These are phyloP conservation scores for Stentor coeruleus DNA, from an alignment of 73 alveolate species.

Conservation along the genomic window DNA sequence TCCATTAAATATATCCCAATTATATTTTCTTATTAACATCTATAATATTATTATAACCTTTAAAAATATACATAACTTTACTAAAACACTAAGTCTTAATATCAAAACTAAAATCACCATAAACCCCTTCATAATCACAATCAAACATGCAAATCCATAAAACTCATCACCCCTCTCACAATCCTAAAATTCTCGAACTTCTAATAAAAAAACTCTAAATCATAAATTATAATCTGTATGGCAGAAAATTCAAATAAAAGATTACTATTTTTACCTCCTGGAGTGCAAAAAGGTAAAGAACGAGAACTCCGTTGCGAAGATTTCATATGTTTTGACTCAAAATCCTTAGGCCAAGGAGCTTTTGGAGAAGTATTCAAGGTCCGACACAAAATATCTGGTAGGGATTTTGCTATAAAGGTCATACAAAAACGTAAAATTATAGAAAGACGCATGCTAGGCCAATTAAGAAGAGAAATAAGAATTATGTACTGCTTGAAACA, in stretches of 20 bases:
- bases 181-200: too few relatives aligned
- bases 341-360: slow-evolving; percentile 70
- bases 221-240: background rate
- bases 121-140: too few relatives aligned
- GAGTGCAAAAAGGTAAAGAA: slow-evolving; percentile 26
- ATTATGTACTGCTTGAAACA: slow-evolving; percentile 65
- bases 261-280: background rate
- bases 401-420: slow-evolving; percentile 73
- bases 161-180: too few relatives aligned
- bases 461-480: slow-evolving; percentile 63
- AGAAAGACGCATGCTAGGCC: slow-evolving; percentile 44
- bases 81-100: too few relatives aligned
- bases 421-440: slow-evolving; percentile 72
- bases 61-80: too few relatives aligned
- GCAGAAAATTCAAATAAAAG: background rate
- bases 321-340: slow-evolving; percentile 3
- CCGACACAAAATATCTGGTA: slow-evolving; percentile 64
- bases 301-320: background rate
- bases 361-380: slow-evolving; percentile 79
- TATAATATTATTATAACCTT: too few relatives aligned
- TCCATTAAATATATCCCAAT: too few relatives aligned
- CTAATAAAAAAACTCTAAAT: too few relatives aligned
- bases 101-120: too few relatives aligned
- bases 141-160: too few relatives aligned
- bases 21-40: too few relatives aligned